phyloP scores from a whole-genome alignment of 2,329 filamentous ascomycete species.

The Xylariales sp. region DNA sequence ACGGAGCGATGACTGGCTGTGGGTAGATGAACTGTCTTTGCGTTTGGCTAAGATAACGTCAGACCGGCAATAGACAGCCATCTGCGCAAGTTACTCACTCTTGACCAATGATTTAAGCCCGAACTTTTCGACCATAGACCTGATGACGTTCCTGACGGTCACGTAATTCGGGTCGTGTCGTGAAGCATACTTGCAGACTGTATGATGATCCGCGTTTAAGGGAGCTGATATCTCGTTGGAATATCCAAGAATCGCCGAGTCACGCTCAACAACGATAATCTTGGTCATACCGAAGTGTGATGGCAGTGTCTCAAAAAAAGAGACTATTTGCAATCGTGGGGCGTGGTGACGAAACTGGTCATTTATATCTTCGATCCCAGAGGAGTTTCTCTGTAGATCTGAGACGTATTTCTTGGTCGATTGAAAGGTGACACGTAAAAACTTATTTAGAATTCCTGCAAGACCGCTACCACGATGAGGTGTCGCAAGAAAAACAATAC shows the following conservation, averaged over 20 bases:
- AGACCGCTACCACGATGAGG: constrained; percentile 27
- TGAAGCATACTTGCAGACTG: constrained; percentile 35
- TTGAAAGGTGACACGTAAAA: constrained; percentile 17
- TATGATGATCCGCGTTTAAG: constrained; percentile 34
- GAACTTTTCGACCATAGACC: constrained; percentile 13
- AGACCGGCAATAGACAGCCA: too few relatives aligned
- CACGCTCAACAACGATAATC: constrained; percentile 24
- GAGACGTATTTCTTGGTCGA: constrained; percentile 23
- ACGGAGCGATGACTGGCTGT: background rate
- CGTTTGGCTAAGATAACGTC: too few relatives aligned
- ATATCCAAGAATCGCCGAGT: constrained; percentile 39
- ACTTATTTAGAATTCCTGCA: constrained; percentile 24
- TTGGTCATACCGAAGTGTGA: too few relatives aligned
- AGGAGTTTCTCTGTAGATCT: constrained; percentile 21
- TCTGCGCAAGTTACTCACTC: too few relatives aligned
- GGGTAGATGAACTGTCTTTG: too few relatives aligned
- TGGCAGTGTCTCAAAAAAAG: constrained; percentile 23
- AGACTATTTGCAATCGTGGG: constrained; percentile 18
- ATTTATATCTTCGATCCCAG: constrained; percentile 19
- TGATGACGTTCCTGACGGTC: constrained; percentile 25
- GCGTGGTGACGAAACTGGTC: constrained; percentile 25
- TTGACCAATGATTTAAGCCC: too few relatives aligned
- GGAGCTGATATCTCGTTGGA: constrained; percentile 31
- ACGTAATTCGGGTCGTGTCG: constrained; percentile 33
- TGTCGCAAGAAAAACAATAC: constrained; percentile 28